Evolutionary conservation across 1,284 basidiomycete species (phyloP), one percentile per base, ranked within the genome.

Genomic region (Marasmius sp.): DNA sequence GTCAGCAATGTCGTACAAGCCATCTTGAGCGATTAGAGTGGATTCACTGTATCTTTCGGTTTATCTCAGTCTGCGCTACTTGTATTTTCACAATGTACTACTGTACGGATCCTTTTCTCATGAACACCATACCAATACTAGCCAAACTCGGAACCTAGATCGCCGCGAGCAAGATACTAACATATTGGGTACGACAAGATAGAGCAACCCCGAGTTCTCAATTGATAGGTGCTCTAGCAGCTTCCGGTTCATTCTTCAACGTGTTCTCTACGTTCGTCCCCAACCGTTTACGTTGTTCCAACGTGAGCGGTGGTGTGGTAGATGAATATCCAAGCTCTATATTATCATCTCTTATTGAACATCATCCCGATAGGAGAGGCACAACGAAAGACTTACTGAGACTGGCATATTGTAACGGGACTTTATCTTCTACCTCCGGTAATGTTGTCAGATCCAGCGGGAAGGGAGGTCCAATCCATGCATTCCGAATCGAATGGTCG

Each of bases 1-100:
- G 95, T 97, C 34, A 84, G 83, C n/a, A 96, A 97, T 72, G 94
- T 98, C 63, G 95, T 98, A 8, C 87, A 94, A 68, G 95, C 95
- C 47, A 88, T 98, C 69, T 76, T 96, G 66, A 88, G 85, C 65
- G 89, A 92, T 71, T 93, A 75, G 47, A 27, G 58, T 41, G 47
- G 34, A n/a, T 50, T 47, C 38, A 7, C 27, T 53, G 27, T n/a
- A 20, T 12, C 41, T 43, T 43, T 43, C n/a, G 11, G 11, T 43
- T 43, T 6, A 43, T 43, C n/a, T 43, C 41, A 12, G 11, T 43
- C 12, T 43, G 9, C 16, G 39, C 39, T 9, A 9, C 39, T 41
- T 41, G 41, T 43, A 43, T 43, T 27, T 43, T 6, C 41, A n/a
- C 41, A 43, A 27, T 27, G 27, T 27, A 27, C 27, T 27, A 27